These are phyloP conservation scores for Leccinellum luteum DNA, from an alignment of 768 basidiomycete genomes.

Conservation along the genomic window DNA sequence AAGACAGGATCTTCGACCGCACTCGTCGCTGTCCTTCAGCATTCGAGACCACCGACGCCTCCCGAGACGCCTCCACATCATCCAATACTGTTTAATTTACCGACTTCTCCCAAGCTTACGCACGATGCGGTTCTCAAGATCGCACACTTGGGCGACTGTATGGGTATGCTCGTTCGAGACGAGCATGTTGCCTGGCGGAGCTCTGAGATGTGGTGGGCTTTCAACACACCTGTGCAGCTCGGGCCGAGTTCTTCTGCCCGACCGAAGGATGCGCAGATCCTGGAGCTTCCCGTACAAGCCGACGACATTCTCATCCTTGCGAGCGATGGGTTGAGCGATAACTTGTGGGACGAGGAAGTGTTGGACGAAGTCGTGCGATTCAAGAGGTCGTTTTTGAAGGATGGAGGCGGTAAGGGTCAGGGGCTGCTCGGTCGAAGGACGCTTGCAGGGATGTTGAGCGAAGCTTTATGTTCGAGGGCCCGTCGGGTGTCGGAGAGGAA, in stretches of 20 bases:
- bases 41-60: constrained; percentile 25
- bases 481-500: constrained; percentile 60
- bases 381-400: constrained; percentile 37
- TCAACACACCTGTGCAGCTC: constrained; percentile 66
- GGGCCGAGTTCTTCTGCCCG: constrained; percentile 60
- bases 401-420: constrained; percentile 14
- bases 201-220: constrained; percentile 91
- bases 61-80: constrained; percentile 14
- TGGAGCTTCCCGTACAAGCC: constrained; percentile 64
- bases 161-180: constrained; percentile 80
- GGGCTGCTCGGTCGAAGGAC: constrained; percentile 46
- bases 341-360: constrained; percentile 86
- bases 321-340: constrained; percentile 80
- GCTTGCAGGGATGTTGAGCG: constrained; percentile 68
- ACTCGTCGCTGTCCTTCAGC: constrained; percentile 61
- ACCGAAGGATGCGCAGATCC: constrained; percentile 65
- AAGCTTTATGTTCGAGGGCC: constrained; percentile 80
- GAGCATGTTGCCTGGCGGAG: constrained; percentile 81
- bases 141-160: constrained; percentile 86
- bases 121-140: constrained; percentile 69
- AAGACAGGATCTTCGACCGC: constrained; percentile 66
- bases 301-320: constrained; percentile 81
- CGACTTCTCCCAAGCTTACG: constrained; percentile 32
- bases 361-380: constrained; percentile 75
- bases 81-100: constrained; percentile 19